Evolutionary conservation across 1,139 yeast species (phyloP), one percentile per base, ranked within the genome.

Genomic region (Magnusiomyces fungicola): DNA sequence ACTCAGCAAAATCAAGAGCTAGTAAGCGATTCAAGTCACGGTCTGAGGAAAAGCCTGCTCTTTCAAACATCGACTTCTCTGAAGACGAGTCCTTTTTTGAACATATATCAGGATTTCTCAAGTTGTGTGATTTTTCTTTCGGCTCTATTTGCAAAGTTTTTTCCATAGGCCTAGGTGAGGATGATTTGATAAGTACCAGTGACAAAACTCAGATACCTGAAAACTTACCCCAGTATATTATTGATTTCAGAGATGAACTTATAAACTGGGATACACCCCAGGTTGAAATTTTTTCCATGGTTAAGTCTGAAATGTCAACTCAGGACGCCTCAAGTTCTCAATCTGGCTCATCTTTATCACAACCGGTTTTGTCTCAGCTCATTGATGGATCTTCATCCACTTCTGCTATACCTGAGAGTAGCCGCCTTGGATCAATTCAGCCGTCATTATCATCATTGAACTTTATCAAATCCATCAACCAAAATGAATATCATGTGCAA

Each of bases 211-310:
- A 32, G 18, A 9, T n/a, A 14, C 16, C 36, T 12, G 16, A 9
- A 32, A 32, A 14, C 36, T 56, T 56, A 7, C 63, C 62, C 41
- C 61, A 53, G 43, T 59, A 54, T 29, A 56, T 66, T n/a, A 46
- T 54, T 3, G 78, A 74, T 54, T 69, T 79, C 50, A 63, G 67
- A 37, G 53, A 57, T 1, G 60, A 71, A 33, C 55, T 78, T 16
- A 65, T 65, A 18, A 60, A 62, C 23, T 79, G 83, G 83, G 71
- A 63, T 27, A 68, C 65, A 30, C 61, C 60, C 2, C 60, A 67
- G 21, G 60, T 63, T 0, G 62, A 59, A 1, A 40, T 61, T 5
- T 59, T 64, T 45, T 49, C 61, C 18, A 50, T 53, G 25, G 32
- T 48, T 18, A 44, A 48, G 24, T n/a, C 43, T 5, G 53, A 50